Percentiles rank a stretch among this genome's conserved stretches.
These are phyloP conservation scores for Lignosus rhinocerotis DNA, from an alignment of 1,284 basidiomycete genomes.

Conservation along the genomic window DNA sequence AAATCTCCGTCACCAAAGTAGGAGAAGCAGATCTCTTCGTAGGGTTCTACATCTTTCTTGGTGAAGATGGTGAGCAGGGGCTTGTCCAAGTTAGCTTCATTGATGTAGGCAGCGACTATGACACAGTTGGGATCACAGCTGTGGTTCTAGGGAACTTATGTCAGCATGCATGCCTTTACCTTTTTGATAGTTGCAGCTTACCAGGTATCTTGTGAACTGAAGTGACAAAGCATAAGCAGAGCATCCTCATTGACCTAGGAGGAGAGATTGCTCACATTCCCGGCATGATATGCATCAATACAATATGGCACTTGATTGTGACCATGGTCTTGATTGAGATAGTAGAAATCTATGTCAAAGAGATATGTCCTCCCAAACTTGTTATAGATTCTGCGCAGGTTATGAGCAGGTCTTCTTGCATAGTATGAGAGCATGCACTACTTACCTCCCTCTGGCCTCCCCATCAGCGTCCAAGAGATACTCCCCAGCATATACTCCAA, in stretches of 20 bases:
- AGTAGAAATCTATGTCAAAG: conserved; percentile 79
- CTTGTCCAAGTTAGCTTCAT: conserved; percentile 47
- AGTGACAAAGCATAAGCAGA: conserved; percentile 15
- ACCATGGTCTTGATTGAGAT: conserved; percentile 45
- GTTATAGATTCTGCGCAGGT: conserved; percentile 63
- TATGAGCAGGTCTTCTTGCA: conserved; percentile 6
- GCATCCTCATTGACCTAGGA: conserved; percentile 2
- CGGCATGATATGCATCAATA: conserved; percentile 86
- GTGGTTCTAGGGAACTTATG: conserved; percentile 65
- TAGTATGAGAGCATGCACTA: conserved; percentile 13
- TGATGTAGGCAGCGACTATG: conserved; percentile 65
- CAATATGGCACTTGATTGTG: conserved; percentile 44
- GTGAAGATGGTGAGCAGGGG: conserved; percentile 70
- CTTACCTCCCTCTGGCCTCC: conserved; percentile 68
- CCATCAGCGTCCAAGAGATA: conserved; percentile 68
- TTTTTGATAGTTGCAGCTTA: conserved; percentile 31
- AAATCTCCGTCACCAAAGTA: conserved; percentile 63
- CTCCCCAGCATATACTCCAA: conserved; percentile 88
- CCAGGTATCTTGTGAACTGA: conserved; percentile 71
- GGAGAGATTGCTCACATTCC: conserved; percentile 64
- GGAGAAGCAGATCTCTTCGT: conserved; percentile 82
- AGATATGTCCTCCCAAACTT: conserved; percentile 81
- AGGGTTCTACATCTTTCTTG: conserved; percentile 55
- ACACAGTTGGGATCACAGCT: conserved; percentile 86
- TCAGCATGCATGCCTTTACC: conserved; percentile 5